phyloP scores from a whole-genome alignment of 257 asterid genomes.

The Striga asiatica region DNA sequence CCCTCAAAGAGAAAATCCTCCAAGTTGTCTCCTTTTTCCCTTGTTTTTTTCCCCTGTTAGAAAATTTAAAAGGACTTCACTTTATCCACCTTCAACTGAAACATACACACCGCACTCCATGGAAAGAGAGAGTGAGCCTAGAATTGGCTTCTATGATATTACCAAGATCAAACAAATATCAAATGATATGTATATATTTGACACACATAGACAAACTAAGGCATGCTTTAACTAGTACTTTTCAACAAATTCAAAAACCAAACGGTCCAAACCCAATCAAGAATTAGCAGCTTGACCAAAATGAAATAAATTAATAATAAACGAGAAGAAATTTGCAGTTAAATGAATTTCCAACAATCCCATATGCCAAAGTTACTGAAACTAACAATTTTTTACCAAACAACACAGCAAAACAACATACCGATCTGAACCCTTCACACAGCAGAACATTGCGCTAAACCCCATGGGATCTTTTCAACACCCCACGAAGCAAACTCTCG shows the following conservation, averaged over 20 bases:
- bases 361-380: too few relatives aligned
- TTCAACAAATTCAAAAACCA: too few relatives aligned
- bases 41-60: constrained; percentile 44
- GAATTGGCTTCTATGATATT: not conserved
- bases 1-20: constrained; percentile 91
- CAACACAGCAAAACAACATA: constrained; percentile 21
- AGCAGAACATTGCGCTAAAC: constrained; percentile 42
- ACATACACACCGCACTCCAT: not conserved
- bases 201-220: not conserved
- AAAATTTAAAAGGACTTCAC: constrained; percentile 4
- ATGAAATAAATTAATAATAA: not conserved
- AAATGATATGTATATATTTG: not conserved
- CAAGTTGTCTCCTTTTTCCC: constrained; percentile 54
- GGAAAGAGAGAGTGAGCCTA: not conserved
- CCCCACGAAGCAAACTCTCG: constrained; percentile 13
- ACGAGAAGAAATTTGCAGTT: not conserved
- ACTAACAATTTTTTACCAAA: constrained; percentile 18
- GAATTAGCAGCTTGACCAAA: too few relatives aligned
- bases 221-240: not conserved
- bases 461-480: constrained; percentile 29
- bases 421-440: constrained; percentile 62
- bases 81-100: constrained; percentile 2
- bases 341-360: too few relatives aligned
- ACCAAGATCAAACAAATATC: constrained; percentile 5
- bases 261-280: too few relatives aligned